These are phyloP conservation scores for Deinandra increscens DNA, from an alignment of 129 eudicot species.

Conservation along the genomic window DNA sequence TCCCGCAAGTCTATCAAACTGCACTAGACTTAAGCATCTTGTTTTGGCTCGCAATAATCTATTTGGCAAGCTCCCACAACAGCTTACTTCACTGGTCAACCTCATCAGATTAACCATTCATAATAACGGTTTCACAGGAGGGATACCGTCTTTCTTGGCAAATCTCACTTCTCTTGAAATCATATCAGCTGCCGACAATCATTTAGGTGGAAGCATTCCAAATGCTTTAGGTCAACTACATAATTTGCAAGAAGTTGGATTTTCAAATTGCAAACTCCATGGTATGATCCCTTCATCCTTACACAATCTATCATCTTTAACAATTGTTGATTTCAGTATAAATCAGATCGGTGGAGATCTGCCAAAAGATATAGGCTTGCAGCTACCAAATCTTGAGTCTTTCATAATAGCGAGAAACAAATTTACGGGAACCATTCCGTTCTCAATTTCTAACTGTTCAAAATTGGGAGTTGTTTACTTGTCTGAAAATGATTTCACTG, in stretches of 20 bases:
- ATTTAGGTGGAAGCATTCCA: conserved; percentile 37
- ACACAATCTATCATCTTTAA: conserved; percentile 34
- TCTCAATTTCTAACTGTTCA: conserved; percentile 36
- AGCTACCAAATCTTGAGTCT: background rate
- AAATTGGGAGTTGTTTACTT: conserved; percentile 19
- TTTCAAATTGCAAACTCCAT: conserved; percentile 13
- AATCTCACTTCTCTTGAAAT: conserved; percentile 35
- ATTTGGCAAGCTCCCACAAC: conserved; percentile 35
- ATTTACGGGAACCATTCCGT: conserved; percentile 38
- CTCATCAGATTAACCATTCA: conserved; percentile 15
- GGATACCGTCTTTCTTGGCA: conserved; percentile 37
- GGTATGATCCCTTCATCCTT: conserved; percentile 42
- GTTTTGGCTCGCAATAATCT: conserved; percentile 25
- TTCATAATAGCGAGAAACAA: conserved; percentile 17
- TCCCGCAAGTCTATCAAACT: conserved; percentile 37
- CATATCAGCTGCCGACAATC: conserved; percentile 17
- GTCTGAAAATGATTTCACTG: conserved; percentile 27
- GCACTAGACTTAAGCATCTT: conserved; percentile 26
- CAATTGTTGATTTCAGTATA: background rate
- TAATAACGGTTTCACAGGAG: conserved; percentile 33
- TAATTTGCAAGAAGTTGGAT: conserved; percentile 7
- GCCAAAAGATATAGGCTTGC: conserved; percentile 28
- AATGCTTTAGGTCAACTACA: conserved; percentile 17
- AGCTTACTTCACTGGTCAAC: conserved; percentile 27
- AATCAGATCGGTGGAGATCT: conserved; percentile 36